Conservation (phyloP, 768 basidiomycete genomes). For the Dendrothele bispora region DNA sequence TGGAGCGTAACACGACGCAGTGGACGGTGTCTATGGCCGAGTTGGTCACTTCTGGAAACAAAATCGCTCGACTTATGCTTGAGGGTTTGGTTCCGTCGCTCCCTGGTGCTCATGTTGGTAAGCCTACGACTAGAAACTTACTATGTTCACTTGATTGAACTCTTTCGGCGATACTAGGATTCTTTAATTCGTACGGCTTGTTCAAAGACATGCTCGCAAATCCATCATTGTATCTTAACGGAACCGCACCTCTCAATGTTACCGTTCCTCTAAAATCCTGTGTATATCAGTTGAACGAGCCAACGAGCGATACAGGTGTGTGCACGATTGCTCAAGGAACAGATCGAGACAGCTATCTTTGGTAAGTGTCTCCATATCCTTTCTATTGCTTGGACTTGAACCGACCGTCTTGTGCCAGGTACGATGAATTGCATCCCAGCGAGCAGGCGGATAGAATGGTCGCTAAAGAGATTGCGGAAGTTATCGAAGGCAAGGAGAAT, state of each 20-base stretch:
- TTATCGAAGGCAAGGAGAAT: constrained; percentile 36
- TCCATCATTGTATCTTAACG: constrained; percentile 58
- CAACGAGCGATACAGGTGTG: constrained; percentile 18
- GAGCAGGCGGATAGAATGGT: constrained; percentile 46
- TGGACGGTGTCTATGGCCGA: constrained; percentile 60
- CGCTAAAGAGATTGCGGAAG: constrained; percentile 39
- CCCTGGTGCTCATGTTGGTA: constrained; percentile 58
- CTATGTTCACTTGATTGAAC: not conserved
- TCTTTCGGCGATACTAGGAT: constrained; percentile 34
- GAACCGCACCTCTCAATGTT: constrained; percentile 60
- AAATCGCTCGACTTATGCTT: constrained; percentile 50
- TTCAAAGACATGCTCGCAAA: constrained; percentile 58
- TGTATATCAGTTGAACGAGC: constrained; percentile 36
- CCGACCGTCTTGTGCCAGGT: constrained; percentile 15
- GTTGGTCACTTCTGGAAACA: constrained; percentile 50
- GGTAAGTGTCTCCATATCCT: constrained; percentile 29
- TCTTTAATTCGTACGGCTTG: constrained; percentile 62
- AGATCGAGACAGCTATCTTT: constrained; percentile 48
- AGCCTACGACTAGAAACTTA: constrained; percentile 12
- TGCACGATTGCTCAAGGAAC: constrained; percentile 34
- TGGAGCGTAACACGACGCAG: constrained; percentile 38
- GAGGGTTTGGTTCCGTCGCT: constrained; percentile 47
- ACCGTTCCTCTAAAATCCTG: constrained; percentile 53
- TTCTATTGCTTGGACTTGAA: constrained; percentile 1
- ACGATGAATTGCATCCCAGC: constrained; percentile 47